phyloP scores from a whole-genome alignment of 441 rosid species.

The Pelargonium myrrhifolium region DNA sequence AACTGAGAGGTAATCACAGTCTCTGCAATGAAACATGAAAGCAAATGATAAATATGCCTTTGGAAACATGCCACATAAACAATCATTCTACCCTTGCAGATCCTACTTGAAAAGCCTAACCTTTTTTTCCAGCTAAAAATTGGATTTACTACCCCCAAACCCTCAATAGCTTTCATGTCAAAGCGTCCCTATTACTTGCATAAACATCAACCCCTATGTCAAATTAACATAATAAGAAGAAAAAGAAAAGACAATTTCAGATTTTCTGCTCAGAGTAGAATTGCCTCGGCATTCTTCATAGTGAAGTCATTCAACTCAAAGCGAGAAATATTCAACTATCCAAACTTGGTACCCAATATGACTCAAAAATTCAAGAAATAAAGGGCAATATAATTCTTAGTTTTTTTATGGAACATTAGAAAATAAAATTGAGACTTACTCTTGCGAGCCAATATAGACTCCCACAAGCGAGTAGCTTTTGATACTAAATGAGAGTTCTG shows the following conservation, averaged over 20 bases:
- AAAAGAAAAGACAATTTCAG: too few species aligned
- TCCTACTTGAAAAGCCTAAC: background rate
- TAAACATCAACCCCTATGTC: too few species aligned
- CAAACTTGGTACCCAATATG: too few species aligned
- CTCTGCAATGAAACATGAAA: background rate
- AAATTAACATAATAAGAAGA: too few species aligned
- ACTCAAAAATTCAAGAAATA: background rate
- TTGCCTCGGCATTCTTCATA: too few species aligned
- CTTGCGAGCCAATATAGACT: slow-evolving; percentile 85
- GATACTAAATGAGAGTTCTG: slow-evolving; percentile 95
- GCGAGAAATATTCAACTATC: too few species aligned
- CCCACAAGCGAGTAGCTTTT: slow-evolving; percentile 93
- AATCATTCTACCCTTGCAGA: background rate
- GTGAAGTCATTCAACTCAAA: too few species aligned
- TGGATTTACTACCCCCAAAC: background rate
- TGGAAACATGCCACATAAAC: background rate
- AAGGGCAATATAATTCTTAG: background rate
- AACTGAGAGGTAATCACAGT: background rate
- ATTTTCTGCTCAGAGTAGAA: too few species aligned
- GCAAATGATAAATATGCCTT: background rate
- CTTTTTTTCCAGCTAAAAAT: background rate
- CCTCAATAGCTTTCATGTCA: background rate
- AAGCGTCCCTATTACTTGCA: too few species aligned
- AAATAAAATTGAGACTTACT: slow-evolving; percentile 35
- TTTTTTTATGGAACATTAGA: background rate